A percentile compares a stretch with the other conserved stretches of the same genome.
phyloP scores from a whole-genome alignment of 495 filamentous ascomycete genomes.

The Xylaria longipes region DNA sequence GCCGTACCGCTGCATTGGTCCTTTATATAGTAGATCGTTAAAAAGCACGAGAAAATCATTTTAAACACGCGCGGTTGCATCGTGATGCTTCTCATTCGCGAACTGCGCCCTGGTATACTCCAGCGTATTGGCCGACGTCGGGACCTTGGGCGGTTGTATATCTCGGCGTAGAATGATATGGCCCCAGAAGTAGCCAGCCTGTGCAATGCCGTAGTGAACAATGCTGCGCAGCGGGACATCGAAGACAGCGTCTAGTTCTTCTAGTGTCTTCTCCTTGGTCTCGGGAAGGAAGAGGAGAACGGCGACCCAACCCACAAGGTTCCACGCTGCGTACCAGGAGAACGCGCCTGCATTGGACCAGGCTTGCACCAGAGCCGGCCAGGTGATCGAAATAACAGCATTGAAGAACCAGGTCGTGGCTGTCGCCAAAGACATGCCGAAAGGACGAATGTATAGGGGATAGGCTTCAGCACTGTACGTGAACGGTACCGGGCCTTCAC shows the following conservation, averaged over 20 bases:
- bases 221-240: slow-evolving; percentile 55
- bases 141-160: slow-evolving; percentile 35
- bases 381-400: slow-evolving; percentile 69
- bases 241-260: slow-evolving; percentile 68
- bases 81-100: slow-evolving; percentile 33
- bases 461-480: slow-evolving; percentile 85
- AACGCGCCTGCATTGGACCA: slow-evolving; percentile 69
- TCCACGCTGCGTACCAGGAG: slow-evolving; percentile 72
- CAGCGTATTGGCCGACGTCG: slow-evolving; percentile 24
- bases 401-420: slow-evolving; percentile 77
- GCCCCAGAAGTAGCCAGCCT: slow-evolving; percentile 57
- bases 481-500: slow-evolving; percentile 83
- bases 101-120: slow-evolving; percentile 36
- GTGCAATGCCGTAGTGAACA: slow-evolving; percentile 52
- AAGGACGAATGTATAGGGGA: slow-evolving; percentile 74
- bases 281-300: slow-evolving; percentile 80
- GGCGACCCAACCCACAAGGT: slow-evolving; percentile 69
- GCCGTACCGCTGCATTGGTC: not conserved
- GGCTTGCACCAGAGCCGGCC: slow-evolving; percentile 60
- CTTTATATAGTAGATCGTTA: not conserved
- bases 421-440: slow-evolving; percentile 72
- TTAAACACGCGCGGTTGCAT: slow-evolving; percentile 37
- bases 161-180: slow-evolving; percentile 58
- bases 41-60: not conserved
- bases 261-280: slow-evolving; percentile 81